Evolutionary conservation across 75 land plant species (phyloP).

Genomic region (Pseudotsuga menziesii): DNA sequence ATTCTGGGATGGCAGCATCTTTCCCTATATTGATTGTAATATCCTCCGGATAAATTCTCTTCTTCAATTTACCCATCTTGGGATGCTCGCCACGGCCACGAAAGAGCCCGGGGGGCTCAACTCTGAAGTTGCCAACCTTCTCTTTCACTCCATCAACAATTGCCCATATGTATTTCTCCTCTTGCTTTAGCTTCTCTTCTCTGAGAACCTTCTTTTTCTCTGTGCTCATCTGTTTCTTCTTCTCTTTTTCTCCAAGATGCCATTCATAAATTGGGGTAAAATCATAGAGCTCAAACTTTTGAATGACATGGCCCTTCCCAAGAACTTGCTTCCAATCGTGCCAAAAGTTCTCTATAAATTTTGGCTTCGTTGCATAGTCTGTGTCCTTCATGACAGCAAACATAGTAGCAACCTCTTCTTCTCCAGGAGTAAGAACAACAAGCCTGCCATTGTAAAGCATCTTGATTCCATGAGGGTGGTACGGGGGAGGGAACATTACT

Average conservation of each 20-base stretch:
- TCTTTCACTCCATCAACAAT: conserved; percentile 95
- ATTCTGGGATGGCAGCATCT: conserved; percentile 84
- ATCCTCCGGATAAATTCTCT: conserved; percentile 64
- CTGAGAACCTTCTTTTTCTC: conserved; percentile 88
- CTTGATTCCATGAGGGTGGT: conserved; percentile 82
- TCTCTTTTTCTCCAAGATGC: conserved; percentile 82
- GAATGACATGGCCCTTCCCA: conserved; percentile 76
- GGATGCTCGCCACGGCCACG: conserved; percentile 99
- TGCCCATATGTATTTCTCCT: conserved; percentile 97
- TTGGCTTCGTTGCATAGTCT: conserved; percentile 67
- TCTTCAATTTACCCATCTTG: conserved; percentile 36
- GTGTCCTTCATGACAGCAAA: conserved; percentile 95
- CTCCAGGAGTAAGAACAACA: conserved; percentile 78
- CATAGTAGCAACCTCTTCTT: conserved; percentile 99
- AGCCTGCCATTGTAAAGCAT: conserved; percentile 81
- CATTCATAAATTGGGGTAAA: conserved; percentile 94
- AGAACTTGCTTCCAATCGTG: conserved; percentile 77
- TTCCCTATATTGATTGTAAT: conserved; percentile 94
- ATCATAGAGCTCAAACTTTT: conserved; percentile 79
- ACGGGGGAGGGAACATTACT: conserved; percentile 91
- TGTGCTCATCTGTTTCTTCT: conserved; percentile 79
- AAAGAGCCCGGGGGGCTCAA: conserved; percentile 96
- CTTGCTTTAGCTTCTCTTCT: conserved; percentile 85
- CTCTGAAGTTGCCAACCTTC: conserved; percentile 98
- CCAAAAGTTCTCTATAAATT: conserved; percentile 75